Conservation (phyloP, 345 rosid species). For the Bruguiera sexangula region DNA sequence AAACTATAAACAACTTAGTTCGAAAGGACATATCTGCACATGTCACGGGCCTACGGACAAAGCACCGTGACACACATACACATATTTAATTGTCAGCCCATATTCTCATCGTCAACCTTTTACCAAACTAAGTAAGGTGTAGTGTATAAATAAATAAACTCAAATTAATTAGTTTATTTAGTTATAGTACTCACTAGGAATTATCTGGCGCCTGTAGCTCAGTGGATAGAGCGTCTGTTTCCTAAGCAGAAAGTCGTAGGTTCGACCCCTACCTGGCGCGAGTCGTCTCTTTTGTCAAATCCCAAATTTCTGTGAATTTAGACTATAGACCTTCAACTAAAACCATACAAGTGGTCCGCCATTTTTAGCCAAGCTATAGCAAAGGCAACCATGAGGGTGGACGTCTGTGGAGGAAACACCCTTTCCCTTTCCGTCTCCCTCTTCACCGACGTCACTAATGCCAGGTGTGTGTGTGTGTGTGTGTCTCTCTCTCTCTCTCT, state of each 20-base stretch:
- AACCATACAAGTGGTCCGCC: not conserved
- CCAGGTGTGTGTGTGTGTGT: constrained; percentile 38
- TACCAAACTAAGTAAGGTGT: too few relatives aligned
- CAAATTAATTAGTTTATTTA: too few relatives aligned
- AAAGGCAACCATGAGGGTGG: constrained; percentile 46
- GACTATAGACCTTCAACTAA: not conserved
- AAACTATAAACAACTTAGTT: too few relatives aligned
- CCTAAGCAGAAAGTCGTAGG: constrained; percentile 98
- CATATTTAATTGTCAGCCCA: too few relatives aligned
- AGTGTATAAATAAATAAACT: too few relatives aligned
- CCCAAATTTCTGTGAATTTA: not conserved
- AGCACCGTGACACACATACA: too few relatives aligned
- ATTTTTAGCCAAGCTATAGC: not conserved
- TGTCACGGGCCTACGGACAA: too few relatives aligned
- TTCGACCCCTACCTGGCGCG: constrained; percentile 71
- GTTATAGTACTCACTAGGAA: too few relatives aligned
- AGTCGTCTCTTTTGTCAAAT: too few relatives aligned
- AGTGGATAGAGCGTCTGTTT: constrained; percentile 99
- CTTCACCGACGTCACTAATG: constrained; percentile 68
- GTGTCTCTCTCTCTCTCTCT: constrained; percentile 11
- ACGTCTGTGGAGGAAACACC: constrained; percentile 39
- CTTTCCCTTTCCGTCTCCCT: constrained; percentile 66
- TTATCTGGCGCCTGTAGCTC: constrained; percentile 77
- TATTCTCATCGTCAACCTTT: too few relatives aligned
- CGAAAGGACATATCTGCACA: too few relatives aligned